Conservation (phyloP, 805 yeast genomes). For the Candida berthetii region DNA sequence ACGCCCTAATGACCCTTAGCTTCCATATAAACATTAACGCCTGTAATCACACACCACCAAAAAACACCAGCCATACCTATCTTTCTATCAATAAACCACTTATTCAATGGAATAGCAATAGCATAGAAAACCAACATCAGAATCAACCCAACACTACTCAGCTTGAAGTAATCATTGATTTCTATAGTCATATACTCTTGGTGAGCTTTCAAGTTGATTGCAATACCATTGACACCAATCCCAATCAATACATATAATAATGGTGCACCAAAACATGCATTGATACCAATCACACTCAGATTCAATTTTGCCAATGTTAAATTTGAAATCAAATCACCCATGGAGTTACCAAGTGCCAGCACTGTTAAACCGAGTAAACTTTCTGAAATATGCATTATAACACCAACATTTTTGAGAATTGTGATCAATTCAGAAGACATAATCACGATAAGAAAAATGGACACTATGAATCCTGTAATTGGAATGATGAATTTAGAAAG, state of each 20-base stretch:
- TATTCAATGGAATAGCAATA: slow-evolving; percentile 15
- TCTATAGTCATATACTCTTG: slow-evolving; percentile 6
- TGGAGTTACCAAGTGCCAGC: slow-evolving; percentile 88
- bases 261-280: slow-evolving; percentile 95
- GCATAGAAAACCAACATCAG: slow-evolving; percentile 14
- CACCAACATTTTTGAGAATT: slow-evolving; percentile 54
- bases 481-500: slow-evolving; percentile 19
- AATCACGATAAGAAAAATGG: slow-evolving; percentile 63
- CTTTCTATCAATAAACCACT: slow-evolving; percentile 16
- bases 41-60: slow-evolving; percentile 21
- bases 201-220: slow-evolving; percentile 25
- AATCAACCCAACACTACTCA: slow-evolving; percentile 17
- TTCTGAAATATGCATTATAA: slow-evolving; percentile 57
- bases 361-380: slow-evolving; percentile 82
- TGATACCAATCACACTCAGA: slow-evolving; percentile 83
- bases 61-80: slow-evolving; percentile 17
- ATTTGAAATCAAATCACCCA: slow-evolving; percentile 86
- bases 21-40: slow-evolving; percentile 15
- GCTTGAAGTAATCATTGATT: slow-evolving; percentile 15
- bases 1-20: neutral
- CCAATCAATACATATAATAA: slow-evolving; percentile 73
- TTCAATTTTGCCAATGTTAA: slow-evolving; percentile 76
- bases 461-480: slow-evolving; percentile 54
- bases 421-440: slow-evolving; percentile 69
- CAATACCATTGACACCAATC: slow-evolving; percentile 67